phyloP scores from a whole-genome alignment of 495 filamentous ascomycete genomes.

The Podospora anserina region DNA sequence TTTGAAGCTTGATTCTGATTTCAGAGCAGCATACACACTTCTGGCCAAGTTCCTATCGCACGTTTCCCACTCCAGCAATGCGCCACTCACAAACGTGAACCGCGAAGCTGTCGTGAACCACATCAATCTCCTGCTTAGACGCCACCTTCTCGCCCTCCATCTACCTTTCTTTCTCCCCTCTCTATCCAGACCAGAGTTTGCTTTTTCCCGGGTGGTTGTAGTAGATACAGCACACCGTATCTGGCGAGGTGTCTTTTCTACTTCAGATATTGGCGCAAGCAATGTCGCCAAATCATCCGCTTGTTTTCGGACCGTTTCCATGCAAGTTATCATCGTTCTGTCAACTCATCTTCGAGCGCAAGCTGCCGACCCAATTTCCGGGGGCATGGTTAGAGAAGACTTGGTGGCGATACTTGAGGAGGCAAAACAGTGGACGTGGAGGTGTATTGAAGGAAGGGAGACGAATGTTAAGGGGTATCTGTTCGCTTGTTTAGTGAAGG shows the following conservation, averaged over 20 bases:
- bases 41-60: slow-evolving; percentile 32
- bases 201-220: slow-evolving; percentile 48
- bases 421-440: slow-evolving; percentile 42
- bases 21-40: slow-evolving; percentile 34
- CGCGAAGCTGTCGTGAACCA: slow-evolving; percentile 38
- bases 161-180: slow-evolving; percentile 41
- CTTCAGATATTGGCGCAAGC: not conserved
- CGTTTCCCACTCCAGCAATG: slow-evolving; percentile 31
- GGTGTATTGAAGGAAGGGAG: slow-evolving; percentile 48
- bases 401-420: slow-evolving; percentile 48
- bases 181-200: slow-evolving; percentile 42
- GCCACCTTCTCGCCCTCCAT: slow-evolving; percentile 49
- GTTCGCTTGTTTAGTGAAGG: slow-evolving; percentile 38
- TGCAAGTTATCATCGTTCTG: slow-evolving; percentile 49
- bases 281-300: slow-evolving; percentile 33
- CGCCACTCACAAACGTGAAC: slow-evolving; percentile 16
- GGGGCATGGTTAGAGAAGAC: slow-evolving; percentile 43
- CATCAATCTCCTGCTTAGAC: slow-evolving; percentile 46
- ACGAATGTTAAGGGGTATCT: slow-evolving; percentile 58
- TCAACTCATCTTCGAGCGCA: slow-evolving; percentile 51
- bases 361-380: not conserved
- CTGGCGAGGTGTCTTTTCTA: slow-evolving; percentile 43
- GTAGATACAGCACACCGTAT: slow-evolving; percentile 52
- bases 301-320: slow-evolving; percentile 37
- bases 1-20: slow-evolving; percentile 33